Evolutionary conservation across 23 red algal genomes (phyloP).

Genomic region (Gracilariopsis chorda): DNA sequence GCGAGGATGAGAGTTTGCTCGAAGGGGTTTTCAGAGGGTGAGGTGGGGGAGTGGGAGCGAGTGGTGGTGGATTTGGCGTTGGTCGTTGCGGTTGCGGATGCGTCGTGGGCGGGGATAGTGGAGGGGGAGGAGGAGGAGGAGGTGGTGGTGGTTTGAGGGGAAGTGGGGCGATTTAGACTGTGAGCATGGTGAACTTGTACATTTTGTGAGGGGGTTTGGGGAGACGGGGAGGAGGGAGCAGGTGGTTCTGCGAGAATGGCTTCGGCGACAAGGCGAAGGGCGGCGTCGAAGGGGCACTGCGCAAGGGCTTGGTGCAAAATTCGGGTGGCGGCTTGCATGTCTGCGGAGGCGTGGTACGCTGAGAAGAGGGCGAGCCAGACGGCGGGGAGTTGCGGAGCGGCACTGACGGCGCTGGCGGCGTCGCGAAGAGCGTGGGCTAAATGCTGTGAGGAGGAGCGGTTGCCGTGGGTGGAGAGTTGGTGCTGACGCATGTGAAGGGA

Average conservation of each 20-base stretch:
- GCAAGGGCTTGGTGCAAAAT: neutral
- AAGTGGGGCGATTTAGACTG: too few species aligned
- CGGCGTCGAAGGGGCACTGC: slow-evolving; percentile 29
- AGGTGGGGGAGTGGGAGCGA: neutral
- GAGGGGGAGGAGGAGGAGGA: neutral
- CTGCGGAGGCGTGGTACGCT: slow-evolving; percentile 7
- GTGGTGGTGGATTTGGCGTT: neutral
- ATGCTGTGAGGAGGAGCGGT: neutral
- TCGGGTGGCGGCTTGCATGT: neutral
- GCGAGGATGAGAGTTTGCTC: neutral
- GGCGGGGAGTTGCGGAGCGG: slow-evolving; percentile 38
- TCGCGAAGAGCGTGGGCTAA: slow-evolving; percentile 13
- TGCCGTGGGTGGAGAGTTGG: neutral
- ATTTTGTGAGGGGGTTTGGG: too few species aligned
- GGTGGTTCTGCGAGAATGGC: neutral
- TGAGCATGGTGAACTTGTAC: too few species aligned
- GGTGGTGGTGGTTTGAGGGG: neutral
- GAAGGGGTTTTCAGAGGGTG: neutral
- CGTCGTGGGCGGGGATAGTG: neutral
- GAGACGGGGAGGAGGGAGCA: too few species aligned
- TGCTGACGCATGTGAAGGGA: neutral
- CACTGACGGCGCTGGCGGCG: neutral
- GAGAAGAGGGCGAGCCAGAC: slow-evolving; percentile 49
- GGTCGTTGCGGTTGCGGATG: neutral
- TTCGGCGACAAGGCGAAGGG: slow-evolving; percentile 22